Base-by-base conservation (phyloP, 352 stramenopile species). In the Pythium volutum region DNA sequence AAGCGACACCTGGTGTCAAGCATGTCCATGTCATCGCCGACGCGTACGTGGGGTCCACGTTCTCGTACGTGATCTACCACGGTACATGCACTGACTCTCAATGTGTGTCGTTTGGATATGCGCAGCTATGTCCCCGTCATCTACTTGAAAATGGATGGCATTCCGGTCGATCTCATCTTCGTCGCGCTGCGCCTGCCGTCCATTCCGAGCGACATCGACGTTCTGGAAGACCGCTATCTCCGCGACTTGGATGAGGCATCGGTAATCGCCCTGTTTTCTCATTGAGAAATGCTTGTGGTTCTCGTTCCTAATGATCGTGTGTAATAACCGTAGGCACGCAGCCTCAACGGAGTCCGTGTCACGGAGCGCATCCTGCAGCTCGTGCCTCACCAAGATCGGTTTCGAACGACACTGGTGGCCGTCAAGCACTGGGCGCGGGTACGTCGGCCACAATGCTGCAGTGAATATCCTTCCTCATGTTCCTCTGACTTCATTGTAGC, bases 301-400 rank as follows among this genome's bases (percentile, higher is more conserved):
- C 56, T 9, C 10, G 6, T 36, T 10, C 6, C 50, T 39, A 5
- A 59, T 52, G 41, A 52, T 5, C 15, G 4, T 45, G 29, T n/a
- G 9, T 36, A 15, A 16, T 20, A 1, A 6, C n/a, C 7, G 23
- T 53, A 81, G 39, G 84, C 98, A 5, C 76, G 97, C 33, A 98
- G 87, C 62, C 82, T 98, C 41, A 99, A 99, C 65, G 96, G 96
- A 25, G 93, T 95, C 22, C 83, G 96, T n/a, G 95, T 98, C 11
- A 97, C 93, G 1, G 95, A 99, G 66, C 88, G 91, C 16, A 95
- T 99, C 42, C 67, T 98, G 39, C 78, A 96, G 52, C 77, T 98
- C 4, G 88, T 99, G 38, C 86, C 90, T 2, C 72, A 96, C 38
- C 59, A 75, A 36, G 74, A 88, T 20, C 71, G 73, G 15, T 99